Percentiles rank a stretch among this genome's conserved stretches.
phyloP scores from a whole-genome alignment of 805 yeast genomes.

The Ogataea ramenticola region DNA sequence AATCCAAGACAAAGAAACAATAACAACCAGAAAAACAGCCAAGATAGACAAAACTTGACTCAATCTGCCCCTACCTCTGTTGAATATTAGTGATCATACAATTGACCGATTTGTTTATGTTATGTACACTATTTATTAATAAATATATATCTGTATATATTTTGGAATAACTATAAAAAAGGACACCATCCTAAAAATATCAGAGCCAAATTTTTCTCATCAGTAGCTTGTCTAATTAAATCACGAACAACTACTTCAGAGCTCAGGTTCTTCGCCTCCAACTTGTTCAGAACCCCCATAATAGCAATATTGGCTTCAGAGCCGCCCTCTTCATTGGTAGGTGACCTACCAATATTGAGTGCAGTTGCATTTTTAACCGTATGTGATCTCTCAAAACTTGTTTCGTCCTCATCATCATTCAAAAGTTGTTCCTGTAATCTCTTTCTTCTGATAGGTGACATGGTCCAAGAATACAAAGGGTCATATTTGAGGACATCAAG shows the following conservation, averaged over 20 bases:
- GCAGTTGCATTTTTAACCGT: conserved; percentile 12
- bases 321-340: conserved; percentile 31
- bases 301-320: conserved; percentile 80
- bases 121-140: neutral
- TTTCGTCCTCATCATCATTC: conserved; percentile 10
- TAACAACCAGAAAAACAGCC: neutral
- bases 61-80: neutral
- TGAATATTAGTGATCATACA: neutral
- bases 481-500: conserved; percentile 85
- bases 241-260: conserved; percentile 81
- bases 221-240: conserved; percentile 69
- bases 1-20: conserved; percentile 12
- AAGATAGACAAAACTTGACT: neutral
- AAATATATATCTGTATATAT: neutral
- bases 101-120: neutral
- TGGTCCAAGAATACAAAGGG: conserved; percentile 87
- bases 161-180: conserved; percentile 35
- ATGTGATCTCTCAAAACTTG: neutral
- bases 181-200: conserved; percentile 86
- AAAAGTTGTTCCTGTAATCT: conserved; percentile 36
- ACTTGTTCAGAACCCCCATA: conserved; percentile 60
- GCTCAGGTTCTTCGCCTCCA: conserved; percentile 60
- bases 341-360: neutral
- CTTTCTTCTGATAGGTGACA: conserved; percentile 64
- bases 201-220: conserved; percentile 56